These are phyloP conservation scores for Scedosporium minutisporum DNA, from an alignment of 2,329 filamentous ascomycete species.

Conservation along the genomic window DNA sequence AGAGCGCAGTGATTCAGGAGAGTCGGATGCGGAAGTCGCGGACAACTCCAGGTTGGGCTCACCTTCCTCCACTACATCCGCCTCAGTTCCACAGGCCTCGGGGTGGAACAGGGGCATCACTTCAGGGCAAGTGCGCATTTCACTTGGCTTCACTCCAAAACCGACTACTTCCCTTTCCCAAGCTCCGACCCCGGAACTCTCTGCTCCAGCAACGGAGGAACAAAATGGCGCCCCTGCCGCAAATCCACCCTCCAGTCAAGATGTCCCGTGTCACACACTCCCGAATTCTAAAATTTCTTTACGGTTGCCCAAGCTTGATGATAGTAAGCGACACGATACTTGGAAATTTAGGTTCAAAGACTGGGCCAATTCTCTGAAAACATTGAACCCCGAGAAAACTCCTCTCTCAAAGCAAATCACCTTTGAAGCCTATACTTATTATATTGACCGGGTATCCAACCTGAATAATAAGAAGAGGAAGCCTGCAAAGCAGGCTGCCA, in stretches of 20 bases:
- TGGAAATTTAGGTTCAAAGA: constrained; percentile 3
- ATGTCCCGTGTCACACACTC: neutral
- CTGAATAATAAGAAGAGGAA: constrained; percentile 4
- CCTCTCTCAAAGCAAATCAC: neutral
- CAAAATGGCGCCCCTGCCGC: neutral
- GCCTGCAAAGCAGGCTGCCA: constrained; percentile 2
- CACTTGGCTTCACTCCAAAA: neutral
- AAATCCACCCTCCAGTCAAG: neutral
- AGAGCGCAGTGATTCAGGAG: neutral
- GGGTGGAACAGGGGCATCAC: constrained; percentile 6
- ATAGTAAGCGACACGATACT: neutral
- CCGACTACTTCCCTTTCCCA: neutral
- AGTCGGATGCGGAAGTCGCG: neutral
- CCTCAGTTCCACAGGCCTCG: neutral
- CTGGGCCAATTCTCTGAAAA: neutral
- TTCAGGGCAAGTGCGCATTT: constrained; percentile 3
- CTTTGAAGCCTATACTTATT: constrained; percentile 3
- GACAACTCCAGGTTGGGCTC: neutral
- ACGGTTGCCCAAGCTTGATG: neutral
- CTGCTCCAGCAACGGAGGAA: neutral
- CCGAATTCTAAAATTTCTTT: constrained; percentile 1
- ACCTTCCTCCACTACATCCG: neutral
- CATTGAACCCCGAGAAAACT: neutral
- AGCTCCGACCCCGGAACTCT: neutral
- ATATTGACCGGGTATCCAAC: constrained; percentile 1